phyloP scores from a whole-genome alignment of 169 alveolate species.

The Plasmodium sp. region DNA sequence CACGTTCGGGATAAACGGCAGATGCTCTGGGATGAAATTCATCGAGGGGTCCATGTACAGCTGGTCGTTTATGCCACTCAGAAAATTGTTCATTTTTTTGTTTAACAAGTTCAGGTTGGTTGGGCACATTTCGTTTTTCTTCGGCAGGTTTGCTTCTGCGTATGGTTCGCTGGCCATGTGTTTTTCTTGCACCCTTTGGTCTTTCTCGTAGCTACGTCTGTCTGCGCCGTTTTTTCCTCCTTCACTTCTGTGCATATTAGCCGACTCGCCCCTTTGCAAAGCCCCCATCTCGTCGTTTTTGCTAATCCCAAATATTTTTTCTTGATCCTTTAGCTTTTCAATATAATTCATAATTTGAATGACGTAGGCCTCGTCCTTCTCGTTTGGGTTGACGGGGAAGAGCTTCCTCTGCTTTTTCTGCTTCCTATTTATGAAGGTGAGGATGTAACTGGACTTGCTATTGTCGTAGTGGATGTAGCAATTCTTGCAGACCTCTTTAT shows the following conservation, averaged over 20 bases:
- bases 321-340: slow-evolving; percentile 42
- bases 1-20: background rate
- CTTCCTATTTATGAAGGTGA: slow-evolving; percentile 69
- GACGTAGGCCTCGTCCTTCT: slow-evolving; percentile 62
- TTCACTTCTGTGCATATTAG: background rate
- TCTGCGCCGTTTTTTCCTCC: background rate
- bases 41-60: slow-evolving; percentile 10
- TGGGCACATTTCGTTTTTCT: background rate
- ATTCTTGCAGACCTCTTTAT: slow-evolving; percentile 57
- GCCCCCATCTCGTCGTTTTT: background rate
- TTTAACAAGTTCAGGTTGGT: slow-evolving; percentile 6
- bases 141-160: background rate
- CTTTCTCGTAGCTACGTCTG: background rate
- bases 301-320: slow-evolving; percentile 38
- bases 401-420: slow-evolving; percentile 72
- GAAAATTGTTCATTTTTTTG: slow-evolving; percentile 30
- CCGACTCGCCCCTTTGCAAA: background rate
- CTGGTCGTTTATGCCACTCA: slow-evolving; percentile 10
- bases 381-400: slow-evolving; percentile 68
- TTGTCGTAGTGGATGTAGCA: slow-evolving; percentile 72
- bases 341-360: slow-evolving; percentile 61
- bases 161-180: background rate
- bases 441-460: slow-evolving; percentile 56
- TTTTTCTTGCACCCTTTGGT: background rate
- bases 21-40: slow-evolving; percentile 15